Evolutionary conservation across 208 protist genomes (phyloP).

Genomic region (Acanthamoeba rhysodes): DNA sequence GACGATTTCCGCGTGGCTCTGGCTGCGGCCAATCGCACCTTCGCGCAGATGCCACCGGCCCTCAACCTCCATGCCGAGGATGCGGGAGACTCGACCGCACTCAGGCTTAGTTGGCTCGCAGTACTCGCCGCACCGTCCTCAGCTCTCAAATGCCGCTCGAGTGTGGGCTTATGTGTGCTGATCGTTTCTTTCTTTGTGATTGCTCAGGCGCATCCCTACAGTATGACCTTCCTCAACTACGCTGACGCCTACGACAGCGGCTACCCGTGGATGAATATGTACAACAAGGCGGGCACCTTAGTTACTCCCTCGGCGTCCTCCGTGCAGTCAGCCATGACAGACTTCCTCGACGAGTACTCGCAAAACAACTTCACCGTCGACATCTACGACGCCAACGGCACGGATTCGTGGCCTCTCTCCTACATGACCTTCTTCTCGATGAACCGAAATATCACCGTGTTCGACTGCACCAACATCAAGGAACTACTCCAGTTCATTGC

Average conservation of each 20-base stretch:
- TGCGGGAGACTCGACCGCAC: neutral
- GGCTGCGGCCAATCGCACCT: neutral
- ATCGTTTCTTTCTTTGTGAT: too few species aligned
- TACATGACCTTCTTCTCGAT: slow-evolving; percentile 67
- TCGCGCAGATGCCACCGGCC: neutral
- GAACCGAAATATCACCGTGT: neutral
- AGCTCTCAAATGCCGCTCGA: neutral
- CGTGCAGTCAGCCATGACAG: neutral
- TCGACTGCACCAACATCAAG: slow-evolving; percentile 37
- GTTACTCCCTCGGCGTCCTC: neutral
- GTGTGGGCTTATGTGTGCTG: neutral
- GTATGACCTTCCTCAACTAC: slow-evolving; percentile 28
- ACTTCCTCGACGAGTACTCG: neutral
- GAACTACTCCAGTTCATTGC: slow-evolving; percentile 42
- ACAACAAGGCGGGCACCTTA: neutral
- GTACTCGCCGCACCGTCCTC: neutral
- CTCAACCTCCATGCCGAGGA: neutral
- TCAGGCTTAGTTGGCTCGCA: neutral
- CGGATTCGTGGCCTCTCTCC: slow-evolving; percentile 21
- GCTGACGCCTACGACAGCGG: neutral
- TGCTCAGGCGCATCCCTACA: neutral
- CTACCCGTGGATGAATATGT: neutral
- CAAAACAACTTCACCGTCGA: neutral
- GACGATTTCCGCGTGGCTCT: neutral
- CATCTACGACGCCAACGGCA: slow-evolving; percentile 44